phyloP scores from a whole-genome alignment of 805 yeast species.

The Spathaspora passalidarum region DNA sequence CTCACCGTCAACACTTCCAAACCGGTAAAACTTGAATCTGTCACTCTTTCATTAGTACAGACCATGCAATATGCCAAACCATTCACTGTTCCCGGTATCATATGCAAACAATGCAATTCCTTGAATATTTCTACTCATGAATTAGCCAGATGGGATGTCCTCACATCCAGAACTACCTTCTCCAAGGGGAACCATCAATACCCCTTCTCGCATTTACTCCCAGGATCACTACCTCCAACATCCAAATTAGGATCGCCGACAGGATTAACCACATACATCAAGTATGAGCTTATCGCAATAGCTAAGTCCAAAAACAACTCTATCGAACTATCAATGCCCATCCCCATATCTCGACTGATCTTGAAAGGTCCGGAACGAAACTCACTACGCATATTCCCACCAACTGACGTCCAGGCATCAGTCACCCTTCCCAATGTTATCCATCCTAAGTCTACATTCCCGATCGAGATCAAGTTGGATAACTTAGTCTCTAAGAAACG shows the following conservation, averaged over 20 bases:
- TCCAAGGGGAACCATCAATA: constrained; percentile 74
- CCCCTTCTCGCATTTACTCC: constrained; percentile 86
- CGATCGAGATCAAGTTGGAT: constrained; percentile 78
- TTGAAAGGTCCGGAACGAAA: constrained; percentile 80
- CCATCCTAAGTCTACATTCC: constrained; percentile 83
- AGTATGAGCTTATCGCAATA: constrained; percentile 73
- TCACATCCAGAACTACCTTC: constrained; percentile 56
- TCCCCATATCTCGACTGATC: constrained; percentile 74
- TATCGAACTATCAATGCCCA: constrained; percentile 51
- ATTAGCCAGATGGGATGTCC: constrained; percentile 86
- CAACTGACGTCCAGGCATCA: constrained; percentile 84
- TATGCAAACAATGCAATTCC: not conserved
- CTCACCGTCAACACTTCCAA: constrained; percentile 31
- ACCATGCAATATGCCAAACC: constrained; percentile 65
- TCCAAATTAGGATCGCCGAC: constrained; percentile 56
- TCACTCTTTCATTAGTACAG: constrained; percentile 70
- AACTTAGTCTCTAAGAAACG: constrained; percentile 57
- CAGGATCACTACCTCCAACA: constrained; percentile 86
- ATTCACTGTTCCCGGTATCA: constrained; percentile 51
- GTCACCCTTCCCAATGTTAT: constrained; percentile 86
- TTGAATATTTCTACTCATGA: constrained; percentile 50
- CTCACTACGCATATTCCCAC: constrained; percentile 90
- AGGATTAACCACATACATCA: constrained; percentile 50
- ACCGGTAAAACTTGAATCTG: constrained; percentile 52
- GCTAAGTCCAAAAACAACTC: constrained; percentile 33